Conservation (phyloP, 768 basidiomycete species). For the Rhodotorula babjevae region DNA sequence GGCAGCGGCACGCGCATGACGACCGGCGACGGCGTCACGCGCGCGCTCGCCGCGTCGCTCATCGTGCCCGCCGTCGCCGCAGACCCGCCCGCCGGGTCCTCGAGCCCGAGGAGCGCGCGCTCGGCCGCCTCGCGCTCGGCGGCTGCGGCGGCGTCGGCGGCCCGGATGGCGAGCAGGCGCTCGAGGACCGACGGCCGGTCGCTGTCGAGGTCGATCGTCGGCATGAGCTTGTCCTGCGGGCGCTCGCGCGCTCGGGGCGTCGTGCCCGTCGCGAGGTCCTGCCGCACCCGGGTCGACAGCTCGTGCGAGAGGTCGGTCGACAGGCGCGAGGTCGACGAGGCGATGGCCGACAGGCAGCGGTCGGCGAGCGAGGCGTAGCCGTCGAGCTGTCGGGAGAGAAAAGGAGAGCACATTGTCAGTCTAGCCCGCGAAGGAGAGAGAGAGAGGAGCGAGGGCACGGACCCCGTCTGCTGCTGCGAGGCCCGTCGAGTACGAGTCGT, state of each 20-base stretch:
- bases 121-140: neutral
- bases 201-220: conserved; percentile 31
- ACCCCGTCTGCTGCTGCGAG: neutral
- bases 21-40: conserved; percentile 11
- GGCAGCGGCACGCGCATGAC: conserved; percentile 1
- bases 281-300: conserved; percentile 8
- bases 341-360: conserved; percentile 2
- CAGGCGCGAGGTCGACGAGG: neutral
- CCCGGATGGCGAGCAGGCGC: conserved; percentile 5
- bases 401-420: no score
- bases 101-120: no score
- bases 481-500: neutral
- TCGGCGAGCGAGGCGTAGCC: neutral
- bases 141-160: neutral
- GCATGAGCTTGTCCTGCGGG: conserved; percentile 15
- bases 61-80: neutral
- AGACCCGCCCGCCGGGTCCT: no score
- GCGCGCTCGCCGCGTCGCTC: neutral
- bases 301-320: conserved; percentile 6
- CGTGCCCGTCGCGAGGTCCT: conserved; percentile 24
- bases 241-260: conserved; percentile 24
- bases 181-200: conserved; percentile 18
- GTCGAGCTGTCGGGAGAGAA: neutral
- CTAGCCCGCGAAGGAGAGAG: fast-evolving
- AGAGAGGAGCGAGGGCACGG: neutral